A percentile compares a stretch with the other conserved stretches of the same genome.
These are phyloP conservation scores for Neurospora cerealis DNA, from an alignment of 495 filamentous ascomycete species.

Conservation along the genomic window DNA sequence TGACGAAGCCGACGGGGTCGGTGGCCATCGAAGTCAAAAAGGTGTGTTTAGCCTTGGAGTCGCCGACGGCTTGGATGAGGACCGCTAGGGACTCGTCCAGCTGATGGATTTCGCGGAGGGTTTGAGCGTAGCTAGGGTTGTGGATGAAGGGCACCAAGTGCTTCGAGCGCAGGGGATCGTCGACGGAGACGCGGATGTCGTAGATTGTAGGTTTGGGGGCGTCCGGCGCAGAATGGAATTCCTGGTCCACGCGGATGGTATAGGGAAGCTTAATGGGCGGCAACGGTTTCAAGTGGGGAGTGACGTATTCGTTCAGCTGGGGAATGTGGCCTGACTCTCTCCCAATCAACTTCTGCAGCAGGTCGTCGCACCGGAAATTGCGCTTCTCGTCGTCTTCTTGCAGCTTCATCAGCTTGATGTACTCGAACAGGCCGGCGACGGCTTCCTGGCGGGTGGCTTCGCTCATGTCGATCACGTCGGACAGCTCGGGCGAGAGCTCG, in stretches of 20 bases:
- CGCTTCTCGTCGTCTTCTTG: conserved; percentile 92
- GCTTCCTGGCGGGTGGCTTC: conserved; percentile 81
- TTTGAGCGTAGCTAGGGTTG: conserved; percentile 45
- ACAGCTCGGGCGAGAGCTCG: conserved; percentile 61
- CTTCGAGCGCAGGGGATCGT: conserved; percentile 66
- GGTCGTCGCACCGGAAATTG: conserved; percentile 79
- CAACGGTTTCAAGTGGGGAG: conserved; percentile 62
- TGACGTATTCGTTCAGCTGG: conserved; percentile 68
- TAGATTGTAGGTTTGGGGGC: conserved; percentile 64
- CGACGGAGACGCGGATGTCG: conserved; percentile 77
- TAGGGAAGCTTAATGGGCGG: conserved; percentile 80
- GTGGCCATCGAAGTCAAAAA: conserved; percentile 67
- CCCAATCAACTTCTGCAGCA: conserved; percentile 63
- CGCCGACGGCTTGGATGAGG: conserved; percentile 63
- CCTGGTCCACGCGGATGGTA: conserved; percentile 87
- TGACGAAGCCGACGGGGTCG: conserved; percentile 75
- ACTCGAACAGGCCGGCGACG: conserved; percentile 89
- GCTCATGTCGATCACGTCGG: conserved; percentile 73
- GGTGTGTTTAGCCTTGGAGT: conserved; percentile 73
- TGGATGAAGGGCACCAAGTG: conserved; percentile 47
- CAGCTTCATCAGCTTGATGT: conserved; percentile 74
- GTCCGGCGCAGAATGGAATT: conserved; percentile 48
- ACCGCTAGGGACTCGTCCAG: conserved; percentile 79
- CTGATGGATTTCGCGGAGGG: conserved; percentile 56
- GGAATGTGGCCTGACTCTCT: conserved; percentile 79